These are phyloP conservation scores for Nannochloris sp. DNA, from an alignment of 139 green algal genomes.

Conservation along the genomic window DNA sequence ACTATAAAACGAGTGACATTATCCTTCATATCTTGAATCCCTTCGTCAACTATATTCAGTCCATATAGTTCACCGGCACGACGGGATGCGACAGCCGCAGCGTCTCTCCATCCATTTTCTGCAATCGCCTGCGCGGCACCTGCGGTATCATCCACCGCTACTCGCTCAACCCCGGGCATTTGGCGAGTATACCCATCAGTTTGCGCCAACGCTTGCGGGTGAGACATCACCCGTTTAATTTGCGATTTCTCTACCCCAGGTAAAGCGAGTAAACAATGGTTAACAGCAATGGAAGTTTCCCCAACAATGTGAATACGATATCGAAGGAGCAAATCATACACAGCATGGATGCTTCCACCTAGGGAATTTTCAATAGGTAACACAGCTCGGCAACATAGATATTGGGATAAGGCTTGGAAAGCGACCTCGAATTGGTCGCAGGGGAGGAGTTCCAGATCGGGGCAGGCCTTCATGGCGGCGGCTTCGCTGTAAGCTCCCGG, in stretches of 20 bases:
- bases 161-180: slow-evolving; percentile 52
- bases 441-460: slow-evolving; percentile 68
- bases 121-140: slow-evolving; percentile 71
- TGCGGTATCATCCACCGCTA: slow-evolving; percentile 90
- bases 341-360: slow-evolving; percentile 73
- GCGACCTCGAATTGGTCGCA: slow-evolving; percentile 95
- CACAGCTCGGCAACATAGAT: slow-evolving; percentile 61
- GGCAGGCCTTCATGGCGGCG: slow-evolving; percentile 73
- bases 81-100: slow-evolving; percentile 55
- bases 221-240: slow-evolving; percentile 77
- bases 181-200: slow-evolving; percentile 64
- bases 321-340: slow-evolving; percentile 86
- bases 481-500: slow-evolving; percentile 93
- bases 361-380: slow-evolving; percentile 80
- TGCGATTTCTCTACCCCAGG: slow-evolving; percentile 69
- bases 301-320: slow-evolving; percentile 84
- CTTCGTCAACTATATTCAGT: slow-evolving; percentile 61
- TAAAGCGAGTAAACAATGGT: slow-evolving; percentile 93
- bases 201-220: slow-evolving; percentile 81
- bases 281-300: slow-evolving; percentile 75
- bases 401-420: slow-evolving; percentile 73
- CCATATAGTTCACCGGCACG: slow-evolving; percentile 67
- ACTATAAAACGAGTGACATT: slow-evolving; percentile 95
- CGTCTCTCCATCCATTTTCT: slow-evolving; percentile 19
- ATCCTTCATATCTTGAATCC: slow-evolving; percentile 83